A percentile compares a stretch with the other conserved stretches of the same genome.
These are phyloP conservation scores for Monosporascus sp. DNA, from an alignment of 2,329 filamentous ascomycete genomes.

Conservation along the genomic window DNA sequence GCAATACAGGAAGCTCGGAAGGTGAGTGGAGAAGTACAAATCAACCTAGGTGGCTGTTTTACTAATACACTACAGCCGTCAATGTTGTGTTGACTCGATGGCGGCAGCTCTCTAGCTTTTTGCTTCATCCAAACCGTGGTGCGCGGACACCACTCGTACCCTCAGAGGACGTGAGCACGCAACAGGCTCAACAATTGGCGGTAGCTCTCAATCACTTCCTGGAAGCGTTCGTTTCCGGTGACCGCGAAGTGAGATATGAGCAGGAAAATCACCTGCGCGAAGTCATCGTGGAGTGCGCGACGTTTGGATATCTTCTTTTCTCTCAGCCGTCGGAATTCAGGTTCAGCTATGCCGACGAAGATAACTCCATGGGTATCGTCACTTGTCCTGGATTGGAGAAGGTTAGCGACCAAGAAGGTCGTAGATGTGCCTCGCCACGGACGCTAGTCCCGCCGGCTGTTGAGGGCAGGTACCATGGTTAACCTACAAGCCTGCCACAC, in stretches of 20 bases:
- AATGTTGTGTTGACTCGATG: slow-evolving; percentile 33
- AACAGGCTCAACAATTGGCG: slow-evolving; percentile 27
- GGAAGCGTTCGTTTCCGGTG: slow-evolving; percentile 24
- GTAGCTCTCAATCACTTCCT: slow-evolving; percentile 29
- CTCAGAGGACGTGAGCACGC: slow-evolving; percentile 20
- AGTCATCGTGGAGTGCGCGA: slow-evolving; percentile 34
- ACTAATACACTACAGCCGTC: slow-evolving; percentile 12
- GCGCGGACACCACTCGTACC: slow-evolving; percentile 29
- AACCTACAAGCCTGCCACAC: background rate
- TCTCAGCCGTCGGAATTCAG: slow-evolving; percentile 37
- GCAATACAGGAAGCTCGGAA: slow-evolving; percentile 15
- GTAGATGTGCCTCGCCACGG: slow-evolving; percentile 9
- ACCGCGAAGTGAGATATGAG: slow-evolving; percentile 20
- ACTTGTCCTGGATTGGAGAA: slow-evolving; percentile 19
- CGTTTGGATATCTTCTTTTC: slow-evolving; percentile 35
- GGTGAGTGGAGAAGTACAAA: slow-evolving; percentile 19
- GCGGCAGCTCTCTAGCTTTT: slow-evolving; percentile 36
- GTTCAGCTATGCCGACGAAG: slow-evolving; percentile 17
- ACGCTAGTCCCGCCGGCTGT: slow-evolving; percentile 11
- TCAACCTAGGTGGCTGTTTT: background rate
- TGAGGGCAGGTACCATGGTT: slow-evolving; percentile 1
- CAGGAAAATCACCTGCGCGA: slow-evolving; percentile 33
- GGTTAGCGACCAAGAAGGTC: slow-evolving; percentile 17
- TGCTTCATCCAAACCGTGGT: slow-evolving; percentile 33
- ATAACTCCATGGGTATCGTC: slow-evolving; percentile 9